Base-by-base conservation (phyloP, 2,329 filamentous ascomycete genomes). In the Hymenoscyphus albidus region DNA sequence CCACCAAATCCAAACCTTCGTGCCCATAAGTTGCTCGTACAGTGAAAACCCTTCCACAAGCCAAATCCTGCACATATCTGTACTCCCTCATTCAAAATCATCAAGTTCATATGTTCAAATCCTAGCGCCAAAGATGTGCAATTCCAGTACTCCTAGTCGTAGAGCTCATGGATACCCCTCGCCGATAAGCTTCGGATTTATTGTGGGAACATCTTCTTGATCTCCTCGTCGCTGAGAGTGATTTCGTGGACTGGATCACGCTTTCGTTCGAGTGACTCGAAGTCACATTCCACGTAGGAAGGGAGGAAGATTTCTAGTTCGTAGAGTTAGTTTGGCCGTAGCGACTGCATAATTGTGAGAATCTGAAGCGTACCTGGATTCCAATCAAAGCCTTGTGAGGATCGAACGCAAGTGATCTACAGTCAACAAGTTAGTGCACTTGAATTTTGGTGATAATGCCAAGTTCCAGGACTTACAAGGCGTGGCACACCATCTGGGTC, bases 231-330 rank as follows among this genome's bases (percentile, higher is more conserved):
- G 71, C 84, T 92, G 64, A 94, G 80, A 64, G 85, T 80, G 70
- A 94, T 93, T 74, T 94, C 91, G 77, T 91, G 82, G 59, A 94
- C 89, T 1, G 90, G 89, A 69, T 93, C 90, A 73, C 88, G 88
- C 70, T 86, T 86, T 75, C 89, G 87, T 76, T 93, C 89, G 73
- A 93, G 83, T 54, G 90, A 89, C 44, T 87, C 83, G 74, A 90
- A 90, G 70, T 92, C 88, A 79, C 85, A 87, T 77, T 91, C 88
- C 72, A 89, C 80, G 75, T 92, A 92, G 7, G 89, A 91, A 1
- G 90, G 90, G 1, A 93, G 83, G 78, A 93, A 93, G 76, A 93
- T 91, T 75, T 93, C 90, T 89, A 68, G 22, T 55, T 63, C 40
- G 16, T 18, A 31, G 54, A 59, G 57, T 48, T 40, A 54, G 48